Percentiles rank a stretch among this genome's conserved stretches.
Evolutionary conservation across 2,329 filamentous ascomycete species (phyloP).

Genomic region (Phaeosphaeria sp.): DNA sequence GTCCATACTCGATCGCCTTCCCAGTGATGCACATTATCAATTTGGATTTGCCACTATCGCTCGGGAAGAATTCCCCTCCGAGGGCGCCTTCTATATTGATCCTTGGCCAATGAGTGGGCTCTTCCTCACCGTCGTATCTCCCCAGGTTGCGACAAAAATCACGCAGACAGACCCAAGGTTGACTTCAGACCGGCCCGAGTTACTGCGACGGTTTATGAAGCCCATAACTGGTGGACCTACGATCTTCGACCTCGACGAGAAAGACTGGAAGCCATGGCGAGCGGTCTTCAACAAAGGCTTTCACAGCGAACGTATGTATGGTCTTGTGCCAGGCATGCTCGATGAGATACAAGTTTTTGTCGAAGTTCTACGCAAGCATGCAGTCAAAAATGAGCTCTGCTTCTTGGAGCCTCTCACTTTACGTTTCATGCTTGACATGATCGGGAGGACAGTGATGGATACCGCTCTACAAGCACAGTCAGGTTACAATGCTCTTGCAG

Average conservation of each 20-base stretch:
- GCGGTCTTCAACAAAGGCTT: slow-evolving; percentile 15
- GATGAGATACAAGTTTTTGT: slow-evolving; percentile 1
- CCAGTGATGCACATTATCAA: slow-evolving; percentile 12
- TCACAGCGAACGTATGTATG: slow-evolving; percentile 6
- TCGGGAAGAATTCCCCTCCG: not conserved
- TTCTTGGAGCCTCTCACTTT: not conserved
- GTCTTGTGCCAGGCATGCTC: slow-evolving; percentile 12
- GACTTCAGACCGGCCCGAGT: slow-evolving; percentile 4
- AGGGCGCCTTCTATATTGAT: not conserved
- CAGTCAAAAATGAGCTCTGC: not conserved
- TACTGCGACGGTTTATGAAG: slow-evolving; percentile 10
- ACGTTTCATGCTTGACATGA: not conserved
- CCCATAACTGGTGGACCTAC: slow-evolving; percentile 12
- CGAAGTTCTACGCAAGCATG: not conserved
- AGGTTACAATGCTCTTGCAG: not conserved
- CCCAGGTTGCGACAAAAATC: not conserved
- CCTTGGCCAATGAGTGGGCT: not conserved
- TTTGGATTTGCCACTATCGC: slow-evolving; percentile 4
- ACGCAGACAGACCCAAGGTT: slow-evolving; percentile 10
- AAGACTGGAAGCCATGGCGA: slow-evolving; percentile 14
- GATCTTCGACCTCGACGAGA: slow-evolving; percentile 10
- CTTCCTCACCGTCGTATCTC: not conserved
- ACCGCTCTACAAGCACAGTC: not conserved
- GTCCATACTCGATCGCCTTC: slow-evolving; percentile 7
- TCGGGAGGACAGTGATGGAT: not conserved